Base-by-base conservation (phyloP, 148 eudicot genomes). In the Talinum fruticosum region DNA sequence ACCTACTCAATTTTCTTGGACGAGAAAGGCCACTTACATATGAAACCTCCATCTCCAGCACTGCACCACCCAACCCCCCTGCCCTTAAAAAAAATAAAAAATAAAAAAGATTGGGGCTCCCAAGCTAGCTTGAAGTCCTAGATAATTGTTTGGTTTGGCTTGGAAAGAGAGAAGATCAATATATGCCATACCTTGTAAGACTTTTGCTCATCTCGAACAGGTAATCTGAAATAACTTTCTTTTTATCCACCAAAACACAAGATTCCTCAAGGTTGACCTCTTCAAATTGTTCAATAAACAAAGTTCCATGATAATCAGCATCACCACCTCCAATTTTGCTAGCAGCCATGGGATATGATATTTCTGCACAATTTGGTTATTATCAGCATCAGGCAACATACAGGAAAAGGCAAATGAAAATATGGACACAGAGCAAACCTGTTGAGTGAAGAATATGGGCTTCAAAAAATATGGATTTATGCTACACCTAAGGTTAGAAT, bases 171-270 rank as follows among this genome's bases (percentile, higher is more conserved):
- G n/a, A 51, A 24, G 30, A 62, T 28, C 2, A 3, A 57, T n/a
- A 8, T n/a, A n/a, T n/a, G n/a, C 2, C 13, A 47, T 77, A 83
- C 86, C 86, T 84, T 84, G 75, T 81, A 80, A 76, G 86, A 78
- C 47, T 75, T 70, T 29, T 41, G 73, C 36, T 38, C 51, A 14
- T 72, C 18, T 32, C 38, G 59, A 47, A 36, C 30, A 74, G 75
- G 47, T 23, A 59, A 37, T 35, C 33, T 44, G 64, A 45, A 38
- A 66, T n/a, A 51, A 18, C 32, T 21, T 30, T 74, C 86, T 69
- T 53, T 33, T 41, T 69, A 45, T 84, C 79, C 62, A 84, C 81
- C 65, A 84, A 51, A 67, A 84, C 79, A 84, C 86, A 84, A 19
- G 81, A 81, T 75, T 80, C 82, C 28, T 32, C 83, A 23, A 80